These are phyloP conservation scores for Penstemon newberryi DNA, from an alignment of 257 asterid species.

Conservation along the genomic window DNA sequence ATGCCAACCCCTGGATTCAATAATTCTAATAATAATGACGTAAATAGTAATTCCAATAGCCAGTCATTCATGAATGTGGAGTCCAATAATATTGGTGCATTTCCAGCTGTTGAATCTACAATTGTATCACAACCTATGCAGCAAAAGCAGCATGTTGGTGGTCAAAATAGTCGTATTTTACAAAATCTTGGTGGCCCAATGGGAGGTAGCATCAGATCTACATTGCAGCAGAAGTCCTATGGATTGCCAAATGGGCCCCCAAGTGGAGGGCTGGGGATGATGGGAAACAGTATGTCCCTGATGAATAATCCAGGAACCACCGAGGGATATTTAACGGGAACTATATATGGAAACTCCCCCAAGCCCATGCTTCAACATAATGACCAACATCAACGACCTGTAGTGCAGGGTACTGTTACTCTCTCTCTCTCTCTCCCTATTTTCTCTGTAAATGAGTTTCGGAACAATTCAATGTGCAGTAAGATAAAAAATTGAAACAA, in stretches of 20 bases:
- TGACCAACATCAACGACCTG: conserved; percentile 72
- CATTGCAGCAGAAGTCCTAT: conserved; percentile 72
- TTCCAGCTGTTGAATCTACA: conserved; percentile 61
- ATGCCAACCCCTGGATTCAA: conserved; percentile 93
- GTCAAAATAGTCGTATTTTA: conserved; percentile 78
- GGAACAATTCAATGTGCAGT: neutral
- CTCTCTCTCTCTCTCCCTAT: neutral
- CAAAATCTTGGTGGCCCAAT: conserved; percentile 81
- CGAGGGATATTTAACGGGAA: conserved; percentile 57
- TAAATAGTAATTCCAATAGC: conserved; percentile 45
- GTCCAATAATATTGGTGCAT: conserved; percentile 50
- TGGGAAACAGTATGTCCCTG: conserved; percentile 50
- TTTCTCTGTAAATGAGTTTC: neutral
- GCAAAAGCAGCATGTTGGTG: conserved; percentile 75
- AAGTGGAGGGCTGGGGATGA: conserved; percentile 70
- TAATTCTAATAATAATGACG: conserved; percentile 45
- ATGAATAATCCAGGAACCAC: conserved; percentile 56
- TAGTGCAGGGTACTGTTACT: conserved; percentile 54
- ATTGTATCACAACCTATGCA: conserved; percentile 60
- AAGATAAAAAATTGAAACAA: conserved; percentile 7
- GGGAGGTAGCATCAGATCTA: conserved; percentile 79
- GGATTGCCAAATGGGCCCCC: conserved; percentile 60
- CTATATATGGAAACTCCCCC: conserved; percentile 55
- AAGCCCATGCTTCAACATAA: conserved; percentile 52
- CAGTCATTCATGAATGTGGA: conserved; percentile 58